These are phyloP conservation scores for Gynochthodes officinalis DNA, from an alignment of 257 asterid species.

Conservation along the genomic window DNA sequence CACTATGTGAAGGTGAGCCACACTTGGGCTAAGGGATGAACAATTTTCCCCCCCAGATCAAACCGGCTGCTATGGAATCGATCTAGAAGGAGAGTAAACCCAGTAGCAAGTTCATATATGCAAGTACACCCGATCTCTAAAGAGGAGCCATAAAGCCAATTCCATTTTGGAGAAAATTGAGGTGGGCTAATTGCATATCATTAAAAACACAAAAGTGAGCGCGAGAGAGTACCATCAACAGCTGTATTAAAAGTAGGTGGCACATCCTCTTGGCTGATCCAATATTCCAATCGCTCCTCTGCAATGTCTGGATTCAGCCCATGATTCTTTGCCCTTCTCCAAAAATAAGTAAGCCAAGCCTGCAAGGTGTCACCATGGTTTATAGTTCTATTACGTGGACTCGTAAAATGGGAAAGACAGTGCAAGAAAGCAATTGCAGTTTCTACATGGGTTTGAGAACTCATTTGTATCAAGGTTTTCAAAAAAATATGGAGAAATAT, in stretches of 20 bases:
- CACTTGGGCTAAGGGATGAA: no score
- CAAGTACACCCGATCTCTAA: no score
- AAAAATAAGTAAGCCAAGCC: conserved; percentile 82
- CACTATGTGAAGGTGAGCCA: no score
- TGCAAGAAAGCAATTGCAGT: not conserved
- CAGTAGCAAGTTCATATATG: no score
- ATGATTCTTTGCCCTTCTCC: conserved; percentile 78
- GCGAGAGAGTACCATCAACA: conserved; percentile 54
- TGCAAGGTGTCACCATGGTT: conserved; percentile 12
- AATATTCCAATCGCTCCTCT: conserved; percentile 66
- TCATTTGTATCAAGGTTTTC: no score
- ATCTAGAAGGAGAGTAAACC: no score
- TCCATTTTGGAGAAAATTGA: no score
- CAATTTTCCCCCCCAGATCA: no score
- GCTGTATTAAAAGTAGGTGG: conserved; percentile 69
- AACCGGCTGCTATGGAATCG: no score
- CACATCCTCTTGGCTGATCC: conserved; percentile 61
- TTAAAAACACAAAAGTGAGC: not conserved
- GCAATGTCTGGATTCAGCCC: conserved; percentile 74
- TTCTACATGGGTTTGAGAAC: no score
- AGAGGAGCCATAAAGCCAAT: no score
- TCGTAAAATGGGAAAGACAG: not conserved
- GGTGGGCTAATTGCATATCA: no score
- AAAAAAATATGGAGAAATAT: not conserved
- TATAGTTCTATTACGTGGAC: not conserved